phyloP scores from a whole-genome alignment of 1,284 basidiomycete genomes.

The Ganoderma leucocontextum region DNA sequence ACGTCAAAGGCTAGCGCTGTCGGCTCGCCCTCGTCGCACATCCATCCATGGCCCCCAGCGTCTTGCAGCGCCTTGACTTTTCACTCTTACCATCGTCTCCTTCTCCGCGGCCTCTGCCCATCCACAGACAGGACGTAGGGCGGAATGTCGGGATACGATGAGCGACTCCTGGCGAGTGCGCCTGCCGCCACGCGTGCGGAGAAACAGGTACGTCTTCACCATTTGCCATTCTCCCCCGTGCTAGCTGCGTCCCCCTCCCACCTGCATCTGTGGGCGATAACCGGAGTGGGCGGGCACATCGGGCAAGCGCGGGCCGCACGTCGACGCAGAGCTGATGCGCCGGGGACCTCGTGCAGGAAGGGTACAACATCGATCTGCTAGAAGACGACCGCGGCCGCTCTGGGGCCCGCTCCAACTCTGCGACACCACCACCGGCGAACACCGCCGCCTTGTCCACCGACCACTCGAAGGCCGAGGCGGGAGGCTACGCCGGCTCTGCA shows the following conservation, averaged over 20 bases:
- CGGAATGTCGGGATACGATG: constrained; percentile 43
- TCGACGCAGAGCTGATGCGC: neutral
- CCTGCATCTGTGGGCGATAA: neutral
- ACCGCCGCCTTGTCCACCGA: constrained; percentile 31
- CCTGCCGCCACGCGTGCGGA: constrained; percentile 46
- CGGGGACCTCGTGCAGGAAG: constrained; percentile 48
- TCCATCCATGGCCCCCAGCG: constrained; percentile 9
- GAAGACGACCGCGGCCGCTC: constrained; percentile 33
- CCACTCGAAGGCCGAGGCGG: constrained; percentile 33
- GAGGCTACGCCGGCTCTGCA: constrained; percentile 28
- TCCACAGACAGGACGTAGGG: neutral
- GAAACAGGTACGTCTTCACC: constrained; percentile 44
- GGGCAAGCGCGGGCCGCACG: neutral
- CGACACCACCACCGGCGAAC: constrained; percentile 30
- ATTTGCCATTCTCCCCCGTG: neutral
- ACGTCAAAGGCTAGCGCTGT: constrained; percentile 17
- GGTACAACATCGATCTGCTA: constrained; percentile 60
- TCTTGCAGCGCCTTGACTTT: neutral
- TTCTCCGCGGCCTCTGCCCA: constrained; percentile 3
- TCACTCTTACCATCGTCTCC: constrained; percentile 11
- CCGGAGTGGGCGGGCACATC: neutral
- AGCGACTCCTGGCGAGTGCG: constrained; percentile 45
- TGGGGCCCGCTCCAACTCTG: constrained; percentile 26
- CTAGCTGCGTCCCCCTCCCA: neutral
- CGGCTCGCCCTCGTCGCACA: constrained; percentile 4